phyloP scores from a whole-genome alignment of 1,284 basidiomycete genomes.

The Trametes sp. region DNA sequence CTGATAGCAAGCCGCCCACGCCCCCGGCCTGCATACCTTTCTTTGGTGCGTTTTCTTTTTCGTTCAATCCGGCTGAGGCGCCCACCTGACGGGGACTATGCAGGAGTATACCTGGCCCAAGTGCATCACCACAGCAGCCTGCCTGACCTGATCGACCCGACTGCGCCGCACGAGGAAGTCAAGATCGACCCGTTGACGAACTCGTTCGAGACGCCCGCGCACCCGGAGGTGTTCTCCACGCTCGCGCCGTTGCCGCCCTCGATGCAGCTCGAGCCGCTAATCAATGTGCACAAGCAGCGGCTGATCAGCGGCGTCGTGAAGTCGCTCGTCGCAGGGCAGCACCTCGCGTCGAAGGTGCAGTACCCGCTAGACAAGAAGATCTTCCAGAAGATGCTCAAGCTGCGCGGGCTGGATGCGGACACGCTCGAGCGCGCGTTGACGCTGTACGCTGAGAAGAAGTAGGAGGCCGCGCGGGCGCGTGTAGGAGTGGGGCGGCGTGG shows the following conservation, averaged over 20 bases:
- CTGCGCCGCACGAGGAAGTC: conserved; percentile 73
- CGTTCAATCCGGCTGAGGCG: no score
- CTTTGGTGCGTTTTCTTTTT: conserved; percentile 65
- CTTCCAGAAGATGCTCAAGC: conserved; percentile 76
- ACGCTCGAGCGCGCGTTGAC: conserved; percentile 55
- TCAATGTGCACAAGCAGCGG: conserved; percentile 90
- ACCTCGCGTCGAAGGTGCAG: conserved; percentile 75
- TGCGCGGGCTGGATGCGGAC: conserved; percentile 67
- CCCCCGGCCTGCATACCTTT: conserved; percentile 77
- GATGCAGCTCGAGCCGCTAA: conserved; percentile 85
- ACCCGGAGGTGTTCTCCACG: conserved; percentile 78
- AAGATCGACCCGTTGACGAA: conserved; percentile 67
- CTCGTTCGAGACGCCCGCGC: conserved; percentile 69
- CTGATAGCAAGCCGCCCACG: conserved; percentile 50
- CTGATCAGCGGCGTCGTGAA: conserved; percentile 81
- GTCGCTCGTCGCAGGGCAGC: conserved; percentile 79
- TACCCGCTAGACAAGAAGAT: conserved; percentile 76
- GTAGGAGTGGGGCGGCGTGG: background rate
- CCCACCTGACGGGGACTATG: no score
- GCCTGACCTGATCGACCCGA: conserved; percentile 85
- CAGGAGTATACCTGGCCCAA: conserved; percentile 83
- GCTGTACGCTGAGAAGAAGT: conserved; percentile 43
- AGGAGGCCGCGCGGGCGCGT: background rate
- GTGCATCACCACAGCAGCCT: conserved; percentile 71
- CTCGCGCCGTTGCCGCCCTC: conserved; percentile 72